Base-by-base conservation (phyloP, 2,329 filamentous ascomycete genomes). In the Pseudopyrenochaeta lycopersici region DNA sequence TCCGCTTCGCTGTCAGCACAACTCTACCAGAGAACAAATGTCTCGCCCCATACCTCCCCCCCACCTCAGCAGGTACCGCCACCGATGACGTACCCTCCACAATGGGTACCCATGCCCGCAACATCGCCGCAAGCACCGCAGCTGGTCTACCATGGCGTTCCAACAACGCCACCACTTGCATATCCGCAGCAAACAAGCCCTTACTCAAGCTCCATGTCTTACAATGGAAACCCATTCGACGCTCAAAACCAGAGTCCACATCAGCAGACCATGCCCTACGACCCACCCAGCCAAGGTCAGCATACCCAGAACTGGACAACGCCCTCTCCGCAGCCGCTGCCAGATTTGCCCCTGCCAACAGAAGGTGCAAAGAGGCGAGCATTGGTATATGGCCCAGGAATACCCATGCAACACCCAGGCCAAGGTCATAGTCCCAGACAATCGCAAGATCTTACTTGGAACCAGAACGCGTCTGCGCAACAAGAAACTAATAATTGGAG, bases 1-100 rank as follows among this genome's bases (percentile, higher is more conserved):
- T 78, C 79, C 0, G 70, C 75, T 1, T 53, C 66, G 1, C 71
- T 81, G 33, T 70, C 76, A 2, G 71, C 76, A 9, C 74, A 79
- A 15, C 72, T 82, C 0, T 76, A 78, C 36, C 70, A 74, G 33
- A 75, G 78, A 39, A 57, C 56, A 12, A 68, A 68, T 5, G 43
- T 54, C 2, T 67, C 69, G 0, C 66, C 70, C 5, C 63, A 64
- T 17, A 48, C 66, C 0, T 72, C 70, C 0, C 69, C 70, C 17
- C 58, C 59, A 14, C 15, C 60, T 4, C 62, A 60, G 10, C 56
- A 59, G 32, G 52, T 54, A 6, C 49, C 62, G 2, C 21, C 56
- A 1, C 46, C 60, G 10, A 33, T 50, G 3, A 52, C 56, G 1
- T 71, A 66, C 20, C 61, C 66, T 18, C 60, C 63, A 4, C 71